Evolutionary conservation across 2,329 filamentous ascomycete genomes (phyloP), one percentile per base, ranked within the genome.

Genomic region (Elsinoe fawcettii): DNA sequence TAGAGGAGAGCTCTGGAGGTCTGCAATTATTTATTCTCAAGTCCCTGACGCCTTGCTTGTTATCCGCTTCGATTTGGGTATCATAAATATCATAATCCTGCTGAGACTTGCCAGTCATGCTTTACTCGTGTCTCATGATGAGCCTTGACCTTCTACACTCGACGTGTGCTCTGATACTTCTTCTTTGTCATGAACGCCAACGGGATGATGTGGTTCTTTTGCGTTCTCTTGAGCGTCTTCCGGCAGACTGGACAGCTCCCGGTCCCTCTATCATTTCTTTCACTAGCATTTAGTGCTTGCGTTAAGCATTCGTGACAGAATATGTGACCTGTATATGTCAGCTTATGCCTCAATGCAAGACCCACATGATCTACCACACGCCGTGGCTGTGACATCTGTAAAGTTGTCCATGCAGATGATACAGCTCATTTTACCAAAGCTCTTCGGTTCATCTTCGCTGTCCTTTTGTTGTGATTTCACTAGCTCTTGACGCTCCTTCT

Each of bases 221-320:
- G 75, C 44, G 63, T 69, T 46, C 71, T 68, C 41, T 66, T 71
- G 58, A 77, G 70, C 39, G 66, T 64, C 61, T 76, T 77, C 39
- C 76, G 67, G 61, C 75, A 76, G 7, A 77, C 73, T 6, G 77
- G 77, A 61, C 77, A 79, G 44, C 69, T 74, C 1, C 70, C 72
- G 60, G 73, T 71, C 43, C 71, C 71, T 5, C 72, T 69, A 1
- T 73, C 73, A 8, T 71, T 65, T 61, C 77, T 76, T 62, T 82
- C 80, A 43, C 77, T 76, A 23, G 77, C 77, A 37, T 78, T 78
- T 16, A 85, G 69, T n/a, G 80, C 78, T 65, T 83, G 79, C 53
- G 80, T 76, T 41, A 85, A 77, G 63, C 82, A 85, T 34, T 78
- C 77, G 63, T 85, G 81, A 66, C 82, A 85, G 67, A 84, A 85